Percentiles rank a stretch among this genome's conserved stretches.
Conservation (phyloP, 495 filamentous ascomycete species). For the Aeminium ludgeri region DNA sequence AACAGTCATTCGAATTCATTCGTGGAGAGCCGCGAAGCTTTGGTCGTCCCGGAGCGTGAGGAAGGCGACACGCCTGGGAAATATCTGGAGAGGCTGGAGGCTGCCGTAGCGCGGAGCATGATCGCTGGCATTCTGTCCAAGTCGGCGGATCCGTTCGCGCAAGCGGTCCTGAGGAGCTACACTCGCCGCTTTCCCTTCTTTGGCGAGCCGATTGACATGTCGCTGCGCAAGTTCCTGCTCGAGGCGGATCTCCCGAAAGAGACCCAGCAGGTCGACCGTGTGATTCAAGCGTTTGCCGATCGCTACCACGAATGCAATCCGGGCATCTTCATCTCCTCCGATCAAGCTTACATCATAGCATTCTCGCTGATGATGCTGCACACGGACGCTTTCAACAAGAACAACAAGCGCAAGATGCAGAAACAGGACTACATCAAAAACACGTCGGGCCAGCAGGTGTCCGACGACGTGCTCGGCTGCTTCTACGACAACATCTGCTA, state of each 20-base stretch:
- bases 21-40: constrained; percentile 39
- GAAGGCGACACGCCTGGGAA: constrained; percentile 82
- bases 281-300: constrained; percentile 85
- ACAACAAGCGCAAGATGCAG: constrained; percentile 99
- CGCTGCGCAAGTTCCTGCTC: constrained; percentile 87
- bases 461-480: constrained; percentile 81
- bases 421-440: constrained; percentile 92
- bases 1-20: constrained; percentile 59
- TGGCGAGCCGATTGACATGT: constrained; percentile 94
- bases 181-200: constrained; percentile 92
- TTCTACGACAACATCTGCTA: constrained; percentile 98
- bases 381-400: constrained; percentile 97
- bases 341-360: constrained; percentile 92
- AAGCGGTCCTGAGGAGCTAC: constrained; percentile 71
- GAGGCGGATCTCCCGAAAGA: constrained; percentile 92
- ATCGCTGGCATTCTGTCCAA: constrained; percentile 73
- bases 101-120: constrained; percentile 54
- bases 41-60: constrained; percentile 62
- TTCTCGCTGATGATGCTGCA: constrained; percentile 94
- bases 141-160: constrained; percentile 65
- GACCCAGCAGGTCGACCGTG: constrained; percentile 93
- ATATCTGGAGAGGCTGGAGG: constrained; percentile 70
- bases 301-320: constrained; percentile 98
- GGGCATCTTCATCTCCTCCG: constrained; percentile 78
- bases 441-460: constrained; percentile 64